Percentiles rank a stretch among this genome's conserved stretches.
phyloP scores from a whole-genome alignment of 2,329 filamentous ascomycete species.

The Zymoseptoria ardabiliae region DNA sequence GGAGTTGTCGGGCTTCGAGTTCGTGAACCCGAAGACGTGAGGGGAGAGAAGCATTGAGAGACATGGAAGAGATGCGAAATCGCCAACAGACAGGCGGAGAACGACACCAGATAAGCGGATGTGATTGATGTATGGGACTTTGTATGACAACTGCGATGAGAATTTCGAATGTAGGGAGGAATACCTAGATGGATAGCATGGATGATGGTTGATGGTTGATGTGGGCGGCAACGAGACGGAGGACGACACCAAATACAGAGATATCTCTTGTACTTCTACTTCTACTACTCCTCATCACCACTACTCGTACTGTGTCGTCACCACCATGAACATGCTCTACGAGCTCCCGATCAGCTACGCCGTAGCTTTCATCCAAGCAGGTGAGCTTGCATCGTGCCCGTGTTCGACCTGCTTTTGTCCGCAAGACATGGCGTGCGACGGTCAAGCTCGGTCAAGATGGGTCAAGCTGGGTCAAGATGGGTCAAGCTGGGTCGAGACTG shows the following conservation, averaged over 20 bases:
- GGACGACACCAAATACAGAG: not conserved
- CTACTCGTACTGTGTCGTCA: not conserved
- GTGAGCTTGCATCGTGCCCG: too few relatives aligned
- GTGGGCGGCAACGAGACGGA: not conserved
- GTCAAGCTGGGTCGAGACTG: too few relatives aligned
- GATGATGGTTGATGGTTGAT: not conserved
- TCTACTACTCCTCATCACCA: not conserved
- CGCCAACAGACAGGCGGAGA: not conserved
- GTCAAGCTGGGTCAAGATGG: too few relatives aligned
- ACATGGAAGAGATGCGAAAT: not conserved
- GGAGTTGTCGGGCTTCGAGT: slow-evolving; percentile 76
- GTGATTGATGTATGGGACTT: not conserved
- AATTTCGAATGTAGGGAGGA: not conserved
- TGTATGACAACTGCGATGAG: not conserved
- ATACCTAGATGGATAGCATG: not conserved
- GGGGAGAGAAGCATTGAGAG: not conserved
- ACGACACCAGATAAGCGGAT: not conserved
- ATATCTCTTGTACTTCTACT: not conserved
- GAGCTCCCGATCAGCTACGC: too few relatives aligned
- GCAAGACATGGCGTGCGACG: too few relatives aligned
- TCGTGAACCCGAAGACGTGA: slow-evolving; percentile 37
- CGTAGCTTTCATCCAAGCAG: too few relatives aligned
- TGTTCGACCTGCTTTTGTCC: too few relatives aligned
- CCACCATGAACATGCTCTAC: not conserved
- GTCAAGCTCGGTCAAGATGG: too few relatives aligned